Evolutionary conservation across 495 filamentous ascomycete genomes (phyloP).

Genomic region (Gamarada debralockiae): DNA sequence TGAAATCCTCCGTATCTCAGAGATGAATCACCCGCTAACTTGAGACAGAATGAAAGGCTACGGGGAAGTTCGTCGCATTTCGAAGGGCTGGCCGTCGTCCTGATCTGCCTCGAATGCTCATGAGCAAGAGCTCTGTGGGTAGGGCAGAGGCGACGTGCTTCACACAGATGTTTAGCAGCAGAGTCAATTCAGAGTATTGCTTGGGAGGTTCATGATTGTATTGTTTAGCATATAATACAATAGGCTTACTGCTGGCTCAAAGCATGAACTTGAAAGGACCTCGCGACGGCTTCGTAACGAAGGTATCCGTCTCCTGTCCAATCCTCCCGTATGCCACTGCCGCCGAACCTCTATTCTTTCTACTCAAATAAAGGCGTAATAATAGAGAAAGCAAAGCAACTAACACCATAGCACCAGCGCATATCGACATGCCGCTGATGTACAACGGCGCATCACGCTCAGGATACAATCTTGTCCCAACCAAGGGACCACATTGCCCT

Average conservation of each 20-base stretch:
- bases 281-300: not conserved
- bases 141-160: too few species aligned
- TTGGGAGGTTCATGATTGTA: too few species aligned
- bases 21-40: too few species aligned
- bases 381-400: constrained; percentile 52
- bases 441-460: constrained; percentile 55
- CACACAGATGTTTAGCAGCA: too few species aligned
- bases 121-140: too few species aligned
- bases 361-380: constrained; percentile 51
- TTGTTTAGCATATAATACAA: too few species aligned
- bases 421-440: constrained; percentile 61
- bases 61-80: too few species aligned
- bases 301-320: constrained; percentile 18
- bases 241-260: not conserved
- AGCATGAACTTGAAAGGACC: constrained; percentile 20
- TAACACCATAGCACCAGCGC: constrained; percentile 63
- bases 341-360: constrained; percentile 44
- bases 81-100: too few species aligned
- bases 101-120: too few species aligned
- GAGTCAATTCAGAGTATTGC: too few species aligned
- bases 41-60: too few species aligned
- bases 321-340: constrained; percentile 39
- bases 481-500: constrained; percentile 67
- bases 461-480: constrained; percentile 73
- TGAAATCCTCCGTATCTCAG: too few species aligned